Conservation (phyloP, 768 basidiomycete species). For the Pholiota molesta region DNA sequence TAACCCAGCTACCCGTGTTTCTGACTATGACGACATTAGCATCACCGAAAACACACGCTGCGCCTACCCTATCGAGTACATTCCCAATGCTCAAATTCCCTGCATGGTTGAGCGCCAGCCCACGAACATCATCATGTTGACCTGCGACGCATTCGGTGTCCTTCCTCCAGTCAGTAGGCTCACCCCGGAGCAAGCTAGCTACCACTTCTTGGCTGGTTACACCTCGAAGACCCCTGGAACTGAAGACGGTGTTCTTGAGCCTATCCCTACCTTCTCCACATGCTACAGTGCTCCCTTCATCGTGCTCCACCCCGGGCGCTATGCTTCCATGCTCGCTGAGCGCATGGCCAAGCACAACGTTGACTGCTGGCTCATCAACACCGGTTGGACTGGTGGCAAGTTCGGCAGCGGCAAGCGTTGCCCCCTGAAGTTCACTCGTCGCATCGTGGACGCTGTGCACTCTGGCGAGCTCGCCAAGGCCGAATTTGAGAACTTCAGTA, state of each 20-base stretch:
- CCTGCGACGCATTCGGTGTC: constrained; percentile 98
- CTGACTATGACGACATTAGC: constrained; percentile 95
- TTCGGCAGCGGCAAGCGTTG: constrained; percentile 93
- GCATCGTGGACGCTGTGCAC: constrained; percentile 97
- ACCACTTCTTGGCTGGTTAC: constrained; percentile 97
- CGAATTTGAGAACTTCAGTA: constrained; percentile 82
- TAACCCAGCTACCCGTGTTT: constrained; percentile 75
- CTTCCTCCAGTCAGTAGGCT: constrained; percentile 94
- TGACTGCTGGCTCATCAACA: constrained; percentile 99
- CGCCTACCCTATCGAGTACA: constrained; percentile 98
- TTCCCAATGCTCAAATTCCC: constrained; percentile 93
- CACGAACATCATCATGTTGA: constrained; percentile 94
- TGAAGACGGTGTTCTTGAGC: constrained; percentile 96
- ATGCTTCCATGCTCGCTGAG: constrained; percentile 96
- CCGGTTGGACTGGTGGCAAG: constrained; percentile 94
- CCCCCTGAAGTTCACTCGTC: constrained; percentile 93
- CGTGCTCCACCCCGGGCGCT: constrained; percentile 93
- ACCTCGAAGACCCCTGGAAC: constrained; percentile 99
- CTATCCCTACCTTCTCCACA: constrained; percentile 98
- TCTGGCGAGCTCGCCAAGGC: constrained; percentile 87
- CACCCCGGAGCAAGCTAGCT: constrained; percentile 92
- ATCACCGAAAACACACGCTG: constrained; percentile 99
- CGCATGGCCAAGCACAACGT: constrained; percentile 90
- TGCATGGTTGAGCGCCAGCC: constrained; percentile 88
- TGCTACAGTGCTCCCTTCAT: constrained; percentile 99